Base-by-base conservation (phyloP, 805 yeast genomes). In the Candida coquimbonensis region DNA sequence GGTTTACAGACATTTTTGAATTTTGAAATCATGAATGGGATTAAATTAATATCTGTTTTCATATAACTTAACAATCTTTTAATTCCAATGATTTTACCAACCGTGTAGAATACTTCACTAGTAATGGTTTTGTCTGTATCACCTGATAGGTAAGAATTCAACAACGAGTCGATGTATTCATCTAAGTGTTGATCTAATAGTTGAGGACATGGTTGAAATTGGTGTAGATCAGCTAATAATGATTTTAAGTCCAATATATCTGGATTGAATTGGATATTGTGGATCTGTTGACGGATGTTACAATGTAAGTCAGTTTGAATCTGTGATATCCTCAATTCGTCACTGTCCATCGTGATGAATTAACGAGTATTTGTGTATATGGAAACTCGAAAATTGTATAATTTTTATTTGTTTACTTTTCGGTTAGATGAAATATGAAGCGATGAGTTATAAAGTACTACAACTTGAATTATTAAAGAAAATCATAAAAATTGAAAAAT, bases 81-180 rank as follows among this genome's bases (percentile, higher is more conserved):
- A 51, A 77, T 66, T 0, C 87, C 85, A 36, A 91, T 66, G 8
- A 87, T 73, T 55, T 84, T 87, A 25, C 81, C 65, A 17, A 88
- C 62, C 8, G 67, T 68, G 61, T 88, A 89, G 41, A 83, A 68
- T 0, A 79, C 57, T 32, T 64, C 55, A 5, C 48, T 42, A 1
- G 48, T 24, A 1, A 5, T 11, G 3, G 24, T 25, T 2, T 31
- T 50, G 29, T 32, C 47, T 25, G 19, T 13, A 8, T 38, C 36
- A 1, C 16, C 19, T 6, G 34, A 36, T 17, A 63, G 46, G 52
- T 68, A 75, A 0, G 52, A 17, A 1, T 49, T 39, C 1, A 68
- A 51, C 12, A 77, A 47, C 0, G 19, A 39, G 3, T 53, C 59
- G 2, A 75, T 56, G 48, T 69, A 70, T 1, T 33, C 13, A 2